phyloP scores from a whole-genome alignment of 345 rosid species.

The Sisymbrium altissimum region DNA sequence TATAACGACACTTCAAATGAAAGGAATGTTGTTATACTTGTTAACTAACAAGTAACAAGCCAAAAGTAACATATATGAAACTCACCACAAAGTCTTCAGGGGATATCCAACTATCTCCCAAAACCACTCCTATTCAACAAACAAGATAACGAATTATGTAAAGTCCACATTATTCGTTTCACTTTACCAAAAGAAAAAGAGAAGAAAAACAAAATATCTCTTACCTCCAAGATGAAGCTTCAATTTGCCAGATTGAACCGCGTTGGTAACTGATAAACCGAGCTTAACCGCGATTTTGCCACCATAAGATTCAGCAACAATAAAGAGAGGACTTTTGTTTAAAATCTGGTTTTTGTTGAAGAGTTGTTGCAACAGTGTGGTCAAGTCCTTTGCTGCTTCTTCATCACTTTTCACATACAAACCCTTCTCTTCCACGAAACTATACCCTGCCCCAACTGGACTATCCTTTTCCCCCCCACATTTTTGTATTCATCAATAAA shows the following conservation, averaged over 20 bases:
- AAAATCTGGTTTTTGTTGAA: constrained; percentile 45
- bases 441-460: constrained; percentile 81
- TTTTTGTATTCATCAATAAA: constrained; percentile 12
- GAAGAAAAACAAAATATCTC: no score
- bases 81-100: constrained; percentile 90
- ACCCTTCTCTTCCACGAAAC: constrained; percentile 54
- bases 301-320: constrained; percentile 93
- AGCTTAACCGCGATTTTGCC: constrained; percentile 83
- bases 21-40: background rate
- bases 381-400: constrained; percentile 85
- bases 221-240: constrained; percentile 79
- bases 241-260: constrained; percentile 59
- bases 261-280: constrained; percentile 53
- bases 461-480: constrained; percentile 46
- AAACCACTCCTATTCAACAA: constrained; percentile 55
- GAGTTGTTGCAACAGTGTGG: constrained; percentile 48
- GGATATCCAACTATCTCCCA: constrained; percentile 93
- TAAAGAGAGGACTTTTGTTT: constrained; percentile 63
- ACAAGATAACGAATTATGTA: background rate
- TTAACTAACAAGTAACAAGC: background rate
- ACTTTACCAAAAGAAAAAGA: background rate
- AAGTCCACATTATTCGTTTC: background rate
- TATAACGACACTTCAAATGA: background rate
- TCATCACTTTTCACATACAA: constrained; percentile 67
- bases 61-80: background rate